Conservation (phyloP, 768 basidiomycete genomes). For the Suillus occidentalis region DNA sequence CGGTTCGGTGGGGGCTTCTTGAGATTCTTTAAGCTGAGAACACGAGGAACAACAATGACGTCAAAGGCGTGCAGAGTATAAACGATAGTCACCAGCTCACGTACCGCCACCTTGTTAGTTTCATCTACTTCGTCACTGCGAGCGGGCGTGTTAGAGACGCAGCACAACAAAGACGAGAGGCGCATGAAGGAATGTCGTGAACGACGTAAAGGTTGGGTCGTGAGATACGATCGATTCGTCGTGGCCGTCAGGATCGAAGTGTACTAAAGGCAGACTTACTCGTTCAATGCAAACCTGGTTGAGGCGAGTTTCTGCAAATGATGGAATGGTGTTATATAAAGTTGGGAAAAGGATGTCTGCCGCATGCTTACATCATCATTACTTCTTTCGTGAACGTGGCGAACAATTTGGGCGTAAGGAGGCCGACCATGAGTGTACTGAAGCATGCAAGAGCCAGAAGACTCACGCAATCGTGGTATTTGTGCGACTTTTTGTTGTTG, state of each 20-base stretch:
- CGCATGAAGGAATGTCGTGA: slow-evolving; percentile 49
- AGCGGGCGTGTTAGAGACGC: slow-evolving; percentile 53
- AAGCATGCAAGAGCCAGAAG: slow-evolving; percentile 6
- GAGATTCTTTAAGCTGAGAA: slow-evolving; percentile 5
- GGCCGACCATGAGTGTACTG: not conserved
- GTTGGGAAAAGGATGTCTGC: slow-evolving; percentile 17
- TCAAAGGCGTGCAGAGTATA: slow-evolving; percentile 21
- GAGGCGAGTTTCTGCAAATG: slow-evolving; percentile 26
- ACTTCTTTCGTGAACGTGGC: slow-evolving; percentile 18
- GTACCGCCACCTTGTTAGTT: slow-evolving; percentile 30
- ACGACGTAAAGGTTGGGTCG: slow-evolving; percentile 13
- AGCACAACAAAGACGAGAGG: slow-evolving; percentile 63
- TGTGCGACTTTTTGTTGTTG: slow-evolving; percentile 18
- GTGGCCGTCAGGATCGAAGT: slow-evolving; percentile 15
- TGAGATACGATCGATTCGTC: slow-evolving; percentile 12
- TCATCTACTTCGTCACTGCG: slow-evolving; percentile 49
- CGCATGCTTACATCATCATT: slow-evolving; percentile 33
- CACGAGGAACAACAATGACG: slow-evolving; percentile 6
- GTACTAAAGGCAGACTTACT: slow-evolving; percentile 31
- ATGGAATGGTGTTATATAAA: slow-evolving; percentile 13
- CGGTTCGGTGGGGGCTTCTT: slow-evolving; percentile 21
- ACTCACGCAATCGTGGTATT: slow-evolving; percentile 21
- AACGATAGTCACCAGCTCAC: slow-evolving; percentile 16
- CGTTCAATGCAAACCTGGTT: slow-evolving; percentile 23
- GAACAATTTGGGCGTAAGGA: slow-evolving; percentile 6